These are phyloP conservation scores for Zizania palustris DNA, from an alignment of 202 grass and related monocot species.

Conservation along the genomic window DNA sequence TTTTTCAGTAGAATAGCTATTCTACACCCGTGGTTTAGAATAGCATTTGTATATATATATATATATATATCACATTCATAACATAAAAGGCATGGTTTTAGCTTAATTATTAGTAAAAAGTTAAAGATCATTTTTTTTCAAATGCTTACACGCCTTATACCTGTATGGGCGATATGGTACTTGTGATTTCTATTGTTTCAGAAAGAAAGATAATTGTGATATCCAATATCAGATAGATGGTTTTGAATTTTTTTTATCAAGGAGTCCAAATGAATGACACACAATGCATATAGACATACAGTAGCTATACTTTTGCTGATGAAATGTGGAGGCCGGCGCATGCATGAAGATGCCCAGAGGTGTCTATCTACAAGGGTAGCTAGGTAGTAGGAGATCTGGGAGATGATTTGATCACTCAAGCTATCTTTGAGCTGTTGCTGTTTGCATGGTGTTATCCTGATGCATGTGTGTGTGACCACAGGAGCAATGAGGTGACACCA, in stretches of 20 bases:
- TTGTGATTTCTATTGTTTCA: too few species aligned
- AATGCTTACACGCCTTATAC: too few species aligned
- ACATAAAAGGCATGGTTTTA: too few species aligned
- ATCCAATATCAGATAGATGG: neutral
- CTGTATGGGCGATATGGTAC: too few species aligned
- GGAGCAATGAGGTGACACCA: slow-evolving; percentile 55
- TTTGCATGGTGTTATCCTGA: slow-evolving; percentile 32
- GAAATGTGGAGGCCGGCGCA: slow-evolving; percentile 2
- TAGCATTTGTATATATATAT: too few species aligned
- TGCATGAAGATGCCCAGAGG: neutral
- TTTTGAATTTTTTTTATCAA: neutral
- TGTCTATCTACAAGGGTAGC: slow-evolving; percentile 11
- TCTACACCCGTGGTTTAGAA: too few species aligned
- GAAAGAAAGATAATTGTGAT: neutral
- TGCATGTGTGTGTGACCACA: slow-evolving; percentile 41
- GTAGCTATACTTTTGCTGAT: slow-evolving; percentile 8
- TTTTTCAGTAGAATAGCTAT: too few species aligned
- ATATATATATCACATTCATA: too few species aligned
- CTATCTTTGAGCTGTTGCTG: slow-evolving; percentile 22
- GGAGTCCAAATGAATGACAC: neutral
- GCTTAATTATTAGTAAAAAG: too few species aligned
- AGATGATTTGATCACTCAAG: slow-evolving; percentile 18
- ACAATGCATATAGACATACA: neutral
- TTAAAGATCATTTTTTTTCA: too few species aligned
- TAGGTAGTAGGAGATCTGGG: neutral